A percentile compares a stretch with the other conserved stretches of the same genome.
phyloP scores from a whole-genome alignment of 148 eudicot genomes.

The Selenicereus undatus region DNA sequence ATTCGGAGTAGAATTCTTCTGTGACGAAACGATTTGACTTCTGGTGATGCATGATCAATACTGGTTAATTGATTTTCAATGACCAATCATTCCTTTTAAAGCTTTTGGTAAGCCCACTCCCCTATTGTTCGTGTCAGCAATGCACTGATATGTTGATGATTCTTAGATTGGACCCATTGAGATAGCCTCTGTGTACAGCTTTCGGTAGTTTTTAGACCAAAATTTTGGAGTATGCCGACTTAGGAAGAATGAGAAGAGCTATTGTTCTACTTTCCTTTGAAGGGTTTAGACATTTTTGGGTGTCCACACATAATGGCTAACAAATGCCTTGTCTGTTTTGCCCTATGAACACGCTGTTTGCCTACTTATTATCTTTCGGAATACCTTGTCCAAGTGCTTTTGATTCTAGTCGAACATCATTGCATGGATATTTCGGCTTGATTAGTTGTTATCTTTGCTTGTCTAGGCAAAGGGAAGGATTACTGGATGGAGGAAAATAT shows the following conservation, averaged over 20 bases:
- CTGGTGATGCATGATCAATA: neutral
- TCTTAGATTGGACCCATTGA: too few species aligned
- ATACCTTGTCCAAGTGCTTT: neutral
- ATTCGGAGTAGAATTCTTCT: neutral
- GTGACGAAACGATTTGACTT: neutral
- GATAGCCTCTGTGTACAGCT: neutral
- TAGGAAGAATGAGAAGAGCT: slow-evolving; percentile 3
- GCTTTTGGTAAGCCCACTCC: neutral
- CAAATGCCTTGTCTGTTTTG: neutral
- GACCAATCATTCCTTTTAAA: neutral
- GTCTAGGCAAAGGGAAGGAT: slow-evolving; percentile 67
- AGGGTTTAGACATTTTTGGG: neutral
- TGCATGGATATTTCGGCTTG: neutral
- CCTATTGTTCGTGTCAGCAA: neutral
- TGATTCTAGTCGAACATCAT: neutral
- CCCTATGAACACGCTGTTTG: neutral
- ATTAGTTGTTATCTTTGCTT: slow-evolving; percentile 14
- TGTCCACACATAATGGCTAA: neutral
- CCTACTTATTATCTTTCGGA: neutral
- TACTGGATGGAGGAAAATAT: slow-evolving; percentile 88
- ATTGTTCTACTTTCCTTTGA: neutral
- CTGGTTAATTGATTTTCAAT: neutral
- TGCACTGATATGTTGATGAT: too few species aligned
- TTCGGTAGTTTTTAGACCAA: neutral
- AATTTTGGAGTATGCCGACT: neutral